Base-by-base conservation (phyloP, 1,284 basidiomycete species). In the Rhodotorula mucilaginosa region DNA sequence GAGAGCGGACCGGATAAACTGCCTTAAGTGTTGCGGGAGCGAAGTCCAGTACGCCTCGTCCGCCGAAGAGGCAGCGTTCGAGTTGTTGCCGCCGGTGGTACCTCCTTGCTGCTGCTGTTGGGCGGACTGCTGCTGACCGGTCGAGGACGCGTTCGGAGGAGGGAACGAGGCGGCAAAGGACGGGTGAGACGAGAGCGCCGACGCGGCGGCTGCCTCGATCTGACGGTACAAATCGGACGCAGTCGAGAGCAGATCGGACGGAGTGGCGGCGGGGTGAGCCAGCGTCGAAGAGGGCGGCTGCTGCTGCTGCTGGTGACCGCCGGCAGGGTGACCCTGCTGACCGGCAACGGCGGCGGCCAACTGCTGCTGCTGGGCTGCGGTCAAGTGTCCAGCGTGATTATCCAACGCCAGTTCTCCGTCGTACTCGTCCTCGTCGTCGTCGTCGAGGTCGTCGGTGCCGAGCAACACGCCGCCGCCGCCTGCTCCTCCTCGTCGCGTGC, bases 41-140 rank as follows among this genome's bases (percentile, higher is more conserved):
- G 84, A 84, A 7, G 84, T 84, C 86, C 86, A 87, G 79, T 87
- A 87, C 10, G 84, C 83, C 73, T 86, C 86, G 72, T 86, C 86
- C 67, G 84, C 82, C 31, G 72, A 71, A 12, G 51, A 58, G 5
- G 52, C 26, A 7, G 39, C 39, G 64, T 48, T 49, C 21, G 49
- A 23, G 39, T 15, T 48, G 58, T 21, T 44, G 39, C 58, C 34
- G 26, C 26, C 26, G 26, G 31, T 34, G 61, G 23, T 56, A 44
- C 44, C 39, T 12, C 39, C 39, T 10, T 34, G 60, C 21, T 56
- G 67, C 59, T 29, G 58, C 47, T 46, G 69, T n/a, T 47, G 57
- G 31, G 29, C 48, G 47, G 26, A 26, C 52, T 49, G 52, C 31
- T 34, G 61, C 21, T 26, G 61, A 15, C 56, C 13, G 29, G 39